phyloP scores from a whole-genome alignment of 2,329 filamentous ascomycete genomes.

The Scopulariopsis brevicaulis region DNA sequence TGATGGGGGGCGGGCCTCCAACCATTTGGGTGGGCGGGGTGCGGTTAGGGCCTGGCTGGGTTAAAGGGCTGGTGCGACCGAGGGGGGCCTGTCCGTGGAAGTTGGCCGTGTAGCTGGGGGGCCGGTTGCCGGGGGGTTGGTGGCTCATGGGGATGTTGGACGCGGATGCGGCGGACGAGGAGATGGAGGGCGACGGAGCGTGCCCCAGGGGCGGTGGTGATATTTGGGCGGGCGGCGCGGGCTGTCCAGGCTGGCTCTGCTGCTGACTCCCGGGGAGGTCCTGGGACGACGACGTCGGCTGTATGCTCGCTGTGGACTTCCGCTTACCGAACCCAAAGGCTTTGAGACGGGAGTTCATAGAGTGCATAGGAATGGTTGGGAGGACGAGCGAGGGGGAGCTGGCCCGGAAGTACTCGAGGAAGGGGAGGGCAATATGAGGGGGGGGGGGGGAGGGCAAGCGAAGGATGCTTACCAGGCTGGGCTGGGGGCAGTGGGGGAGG shows the following conservation, averaged over 20 bases:
- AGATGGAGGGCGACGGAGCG: constrained; percentile 30
- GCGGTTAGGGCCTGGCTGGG: constrained; percentile 33
- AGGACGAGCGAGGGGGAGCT: constrained; percentile 5
- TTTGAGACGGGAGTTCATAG: constrained; percentile 70
- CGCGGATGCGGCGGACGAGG: constrained; percentile 31
- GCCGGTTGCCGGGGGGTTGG: constrained; percentile 45
- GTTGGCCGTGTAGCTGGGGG: constrained; percentile 52
- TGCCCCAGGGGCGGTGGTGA: constrained; percentile 18
- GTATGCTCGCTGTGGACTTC: constrained; percentile 55
- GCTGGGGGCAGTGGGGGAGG: not conserved
- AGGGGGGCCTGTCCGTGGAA: constrained; percentile 36
- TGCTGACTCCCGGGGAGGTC: constrained; percentile 4
- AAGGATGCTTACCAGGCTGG: not conserved
- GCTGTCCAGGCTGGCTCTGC: constrained; percentile 3
- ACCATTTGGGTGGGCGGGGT: constrained; percentile 50
- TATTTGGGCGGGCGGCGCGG: constrained; percentile 29
- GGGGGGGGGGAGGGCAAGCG: not conserved
- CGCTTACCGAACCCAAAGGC: constrained; percentile 74
- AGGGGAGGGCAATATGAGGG: not conserved
- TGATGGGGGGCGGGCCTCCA: constrained; percentile 55
- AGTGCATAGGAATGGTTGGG: constrained; percentile 43
- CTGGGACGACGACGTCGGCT: not conserved
- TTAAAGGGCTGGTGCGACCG: constrained; percentile 42
- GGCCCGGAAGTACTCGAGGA: not conserved
- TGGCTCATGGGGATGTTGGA: constrained; percentile 51